Evolutionary conservation across 257 asterid species (phyloP), one percentile per base, ranked within the genome.

Genomic region (Solanum sitiens): DNA sequence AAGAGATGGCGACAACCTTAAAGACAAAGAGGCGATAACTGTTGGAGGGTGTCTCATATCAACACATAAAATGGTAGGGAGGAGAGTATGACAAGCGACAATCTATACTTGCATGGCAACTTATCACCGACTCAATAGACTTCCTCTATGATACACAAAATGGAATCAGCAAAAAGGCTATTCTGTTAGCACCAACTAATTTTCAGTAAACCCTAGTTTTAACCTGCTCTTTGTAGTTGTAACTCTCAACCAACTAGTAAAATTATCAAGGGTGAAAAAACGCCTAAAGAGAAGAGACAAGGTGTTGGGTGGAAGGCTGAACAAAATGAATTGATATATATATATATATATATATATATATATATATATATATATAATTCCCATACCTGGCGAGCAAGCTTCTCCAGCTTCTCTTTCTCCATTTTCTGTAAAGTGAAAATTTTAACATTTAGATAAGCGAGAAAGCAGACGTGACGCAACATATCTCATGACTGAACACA

Each of bases 341-440:
- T 15, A 79, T 20, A 67, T 45, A 45, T 27, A 27, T 27, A 27
- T 27, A 27, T 27, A 27, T 27, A 27, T 27, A 27, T 4, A 4
- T 45, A 45, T 45, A 45, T 11, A 44, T 45, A 45, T 40, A 44
- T 13, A 45, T 4, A 5, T 42, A 63, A 50, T 33, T 45, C 21
- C 61, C 87, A 84, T 93, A 95, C 99, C 98, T 93, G 91, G 68
- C 98, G 98, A 50, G 99, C 98, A 88, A 94, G 95, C 94, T 95
- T 96, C 92, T 94, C 96, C 93, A 95, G 83, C 87, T 94, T 94
- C 94, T 95, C 98, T 90, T 89, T 94, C 92, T 96, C 99, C 91
- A 65, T 87, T 93, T 93, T 96, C 99, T 97, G 96, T 89, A 84
- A 70, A 56, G 44, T 85, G 73, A 82, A 37, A 79, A 77, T 27